Percentiles rank a stretch among this genome's conserved stretches.
Conservation (phyloP, 1,284 basidiomycete species). For the Sutorius eximius region DNA sequence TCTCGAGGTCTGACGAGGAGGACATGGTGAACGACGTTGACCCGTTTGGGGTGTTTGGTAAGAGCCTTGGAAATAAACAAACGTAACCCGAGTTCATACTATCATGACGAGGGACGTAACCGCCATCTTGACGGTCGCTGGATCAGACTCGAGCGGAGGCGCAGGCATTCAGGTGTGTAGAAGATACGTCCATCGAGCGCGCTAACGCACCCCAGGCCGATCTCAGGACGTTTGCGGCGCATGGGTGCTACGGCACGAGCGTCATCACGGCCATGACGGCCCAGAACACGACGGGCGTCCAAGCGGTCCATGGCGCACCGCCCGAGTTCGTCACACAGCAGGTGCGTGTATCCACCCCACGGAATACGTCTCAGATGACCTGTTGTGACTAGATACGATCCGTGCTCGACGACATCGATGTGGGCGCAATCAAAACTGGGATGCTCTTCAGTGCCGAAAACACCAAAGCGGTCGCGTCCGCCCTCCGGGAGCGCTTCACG, state of each 20-base stretch:
- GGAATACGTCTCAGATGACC: neutral
- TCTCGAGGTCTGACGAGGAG: constrained; percentile 24
- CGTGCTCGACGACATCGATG: constrained; percentile 74
- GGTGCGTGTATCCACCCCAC: constrained; percentile 40
- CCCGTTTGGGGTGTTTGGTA: constrained; percentile 28
- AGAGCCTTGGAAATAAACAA: constrained; percentile 29
- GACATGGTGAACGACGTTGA: constrained; percentile 16
- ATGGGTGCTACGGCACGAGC: constrained; percentile 83
- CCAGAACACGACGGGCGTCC: constrained; percentile 89
- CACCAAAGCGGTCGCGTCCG: constrained; percentile 44
- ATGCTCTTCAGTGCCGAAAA: constrained; percentile 71
- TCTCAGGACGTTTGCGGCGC: constrained; percentile 81
- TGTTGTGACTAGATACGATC: constrained; percentile 57
- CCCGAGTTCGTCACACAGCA: constrained; percentile 71
- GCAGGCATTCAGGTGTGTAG: constrained; percentile 83
- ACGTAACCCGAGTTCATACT: neutral
- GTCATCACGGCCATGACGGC: constrained; percentile 89
- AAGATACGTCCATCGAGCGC: neutral
- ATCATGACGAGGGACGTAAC: constrained; percentile 15
- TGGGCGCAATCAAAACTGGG: constrained; percentile 86
- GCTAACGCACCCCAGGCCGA: constrained; percentile 57
- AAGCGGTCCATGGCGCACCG: constrained; percentile 65
- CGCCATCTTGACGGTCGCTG: constrained; percentile 72
- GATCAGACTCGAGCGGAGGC: constrained; percentile 86
- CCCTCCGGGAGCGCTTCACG: constrained; percentile 44